Base-by-base conservation (phyloP, 495 filamentous ascomycete genomes). In the Penicillium flavigenum region DNA sequence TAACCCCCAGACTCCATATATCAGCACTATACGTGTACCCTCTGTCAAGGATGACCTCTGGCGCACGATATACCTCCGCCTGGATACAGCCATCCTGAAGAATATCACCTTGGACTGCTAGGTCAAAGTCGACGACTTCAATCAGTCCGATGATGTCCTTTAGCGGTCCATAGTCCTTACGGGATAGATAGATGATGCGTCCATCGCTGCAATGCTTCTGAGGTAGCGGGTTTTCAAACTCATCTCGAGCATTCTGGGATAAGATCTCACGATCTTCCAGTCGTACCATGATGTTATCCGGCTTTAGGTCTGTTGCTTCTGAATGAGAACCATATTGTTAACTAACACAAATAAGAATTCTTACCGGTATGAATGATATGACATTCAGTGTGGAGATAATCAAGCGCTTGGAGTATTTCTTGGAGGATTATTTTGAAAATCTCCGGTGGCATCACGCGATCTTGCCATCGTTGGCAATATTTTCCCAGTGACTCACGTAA, bases 1-100 rank as follows among this genome's bases (percentile, higher is more conserved):
- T 69, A 39, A 71, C 68, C 50, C 72, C 75, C 24, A 73, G 57
- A 58, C 67, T 78, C 76, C 77, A 79, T 44, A 80, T 77, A 62
- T 79, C 75, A 16, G 74, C 71, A 38, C 66, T 72, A 31, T 65
- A 62, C 45, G 66, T 63, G 64, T 69, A 79, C 5, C 69, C 62
- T 17, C 66, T 66, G 34, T 72, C 71, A 34, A 78, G 66, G 38
- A 78, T 71, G 14, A 79, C 76, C 54, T 79, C 77, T 39, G 72
- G 76, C 8, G 76, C 73, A 16, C 74, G 64, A 27, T 77, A 74
- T 29, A 72, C 62, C 22, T 70, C 59, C 39, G 72, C 71, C 49
- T 79, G 74, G 38, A 77, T 77, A 56, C 61, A 67, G 36, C 72
- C 65, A 26, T 34, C 65, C 11, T 74, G 32, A 34, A 54, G 61